Conservation (phyloP, 2,329 filamentous ascomycete genomes). For the Ampelomyces quisqualis region DNA sequence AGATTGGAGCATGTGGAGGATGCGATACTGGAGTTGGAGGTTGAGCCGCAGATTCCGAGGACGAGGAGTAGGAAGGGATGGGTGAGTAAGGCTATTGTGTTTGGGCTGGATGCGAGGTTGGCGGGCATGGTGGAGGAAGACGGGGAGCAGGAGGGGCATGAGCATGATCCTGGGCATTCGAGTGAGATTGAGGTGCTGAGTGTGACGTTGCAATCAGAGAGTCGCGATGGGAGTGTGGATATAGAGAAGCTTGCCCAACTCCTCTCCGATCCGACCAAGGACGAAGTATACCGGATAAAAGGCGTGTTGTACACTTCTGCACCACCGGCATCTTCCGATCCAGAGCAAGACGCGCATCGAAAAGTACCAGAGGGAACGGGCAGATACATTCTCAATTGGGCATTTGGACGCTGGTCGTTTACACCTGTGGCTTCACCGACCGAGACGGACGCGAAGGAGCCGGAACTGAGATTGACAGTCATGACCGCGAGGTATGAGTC, state of each 20-base stretch:
- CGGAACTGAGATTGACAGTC: conserved; percentile 69
- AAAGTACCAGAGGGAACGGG: conserved; percentile 43
- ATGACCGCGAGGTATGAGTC: conserved; percentile 73
- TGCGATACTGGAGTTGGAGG: conserved; percentile 74
- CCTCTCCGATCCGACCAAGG: conserved; percentile 75
- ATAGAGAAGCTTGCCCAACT: conserved; percentile 59
- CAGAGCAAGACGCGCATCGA: conserved; percentile 30
- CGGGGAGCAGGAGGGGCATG: conserved; percentile 44
- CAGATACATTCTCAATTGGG: conserved; percentile 95
- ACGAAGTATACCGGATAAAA: conserved; percentile 96
- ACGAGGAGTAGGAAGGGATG: conserved; percentile 81
- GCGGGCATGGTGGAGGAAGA: conserved; percentile 52
- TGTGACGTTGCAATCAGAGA: conserved; percentile 64
- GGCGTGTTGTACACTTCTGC: conserved; percentile 57
- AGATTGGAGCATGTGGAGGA: conserved; percentile 77
- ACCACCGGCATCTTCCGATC: conserved; percentile 51
- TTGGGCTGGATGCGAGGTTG: conserved; percentile 84
- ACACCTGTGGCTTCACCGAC: conserved; percentile 56
- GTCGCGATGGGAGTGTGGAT: conserved; percentile 54
- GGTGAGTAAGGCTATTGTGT: conserved; percentile 75
- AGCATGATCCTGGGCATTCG: conserved; percentile 65
- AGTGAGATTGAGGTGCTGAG: conserved; percentile 89
- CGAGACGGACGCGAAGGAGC: conserved; percentile 49
- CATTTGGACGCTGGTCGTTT: conserved; percentile 93
- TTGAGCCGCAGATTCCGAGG: conserved; percentile 71